Evolutionary conservation across 345 rosid genomes (phyloP).

Genomic region (Arabidopsis thaliana): DNA sequence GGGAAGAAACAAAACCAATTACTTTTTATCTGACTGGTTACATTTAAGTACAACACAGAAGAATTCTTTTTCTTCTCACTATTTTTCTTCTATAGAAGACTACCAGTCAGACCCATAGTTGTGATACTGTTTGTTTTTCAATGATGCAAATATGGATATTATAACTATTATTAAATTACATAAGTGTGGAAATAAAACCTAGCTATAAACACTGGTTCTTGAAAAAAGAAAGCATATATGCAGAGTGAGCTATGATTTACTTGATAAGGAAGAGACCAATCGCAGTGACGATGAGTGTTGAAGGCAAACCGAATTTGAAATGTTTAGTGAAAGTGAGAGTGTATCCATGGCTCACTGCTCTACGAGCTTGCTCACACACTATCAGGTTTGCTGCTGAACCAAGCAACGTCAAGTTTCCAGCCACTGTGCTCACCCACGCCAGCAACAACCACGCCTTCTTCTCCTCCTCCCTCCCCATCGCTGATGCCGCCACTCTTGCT

Average conservation of each 20-base stretch:
- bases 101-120: no score
- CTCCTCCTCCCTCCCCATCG: constrained; percentile 58
- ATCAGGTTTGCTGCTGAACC: constrained; percentile 94
- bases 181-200: neutral
- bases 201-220: neutral
- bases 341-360: constrained; percentile 57
- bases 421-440: constrained; percentile 89
- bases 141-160: neutral
- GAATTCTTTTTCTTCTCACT: no score
- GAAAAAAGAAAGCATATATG: neutral
- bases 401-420: constrained; percentile 79
- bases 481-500: constrained; percentile 72
- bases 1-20: no score
- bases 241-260: constrained; percentile 30
- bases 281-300: constrained; percentile 70
- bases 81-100: no score
- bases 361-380: constrained; percentile 83
- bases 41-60: no score
- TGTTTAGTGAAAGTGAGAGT: constrained; percentile 74
- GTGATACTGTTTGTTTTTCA: neutral
- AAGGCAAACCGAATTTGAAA: constrained; percentile 77
- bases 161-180: neutral
- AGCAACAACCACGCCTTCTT: constrained; percentile 86
- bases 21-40: no score
- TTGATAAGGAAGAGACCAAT: constrained; percentile 64